Base-by-base conservation (phyloP, 1,284 basidiomycete genomes). In the Tylopilus microsporus region DNA sequence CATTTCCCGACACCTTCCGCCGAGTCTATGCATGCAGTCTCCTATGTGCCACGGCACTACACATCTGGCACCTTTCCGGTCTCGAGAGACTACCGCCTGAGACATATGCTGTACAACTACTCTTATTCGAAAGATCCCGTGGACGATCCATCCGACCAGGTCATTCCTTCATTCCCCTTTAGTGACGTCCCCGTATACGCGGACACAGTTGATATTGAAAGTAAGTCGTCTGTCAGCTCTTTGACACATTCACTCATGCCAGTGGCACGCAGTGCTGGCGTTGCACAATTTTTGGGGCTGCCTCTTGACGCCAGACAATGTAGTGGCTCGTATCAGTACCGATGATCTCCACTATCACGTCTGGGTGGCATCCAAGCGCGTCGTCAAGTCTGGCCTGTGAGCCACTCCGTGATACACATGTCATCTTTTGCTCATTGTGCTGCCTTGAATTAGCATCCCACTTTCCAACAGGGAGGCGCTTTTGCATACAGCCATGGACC, bases 361-460 rank as follows among this genome's bases (percentile, higher is more conserved):
- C 5, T 80, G 78, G 78, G 74, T 75, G 7, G 79, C 80, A 2
- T 70, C 71, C 21, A 74, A 74, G 56, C 68, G 70, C 45, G 72
- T 73, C 4, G 59, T 79, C 4, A 73, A 76, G 48, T 68, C 62
- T 4, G 57, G 70, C 45, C 55, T 61, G 76, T 74, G 49, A 47
- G 70, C 42, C 8, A 7, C 11, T 58, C 52, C 34, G 37, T 53
- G 45, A 55, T 53, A 9, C 45, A 2, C 18, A 47, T 47, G 49
- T 41, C 9, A 50, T 47, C 39, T 1, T 36, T 37, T 32, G 13
- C 52, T 52, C 46, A 56, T 50, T 53, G 2, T 16, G 19, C 19
- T 46, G 70, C 62, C 56, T 57, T 77, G 8, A 8, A 5, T 19
- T 43, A 69, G 68, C 21, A 56, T 67, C 62, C 36, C 53, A 3